A percentile compares a stretch with the other conserved stretches of the same genome.
Evolutionary conservation across 352 stramenopile genomes (phyloP).

Genomic region (Pythium periplocum): DNA sequence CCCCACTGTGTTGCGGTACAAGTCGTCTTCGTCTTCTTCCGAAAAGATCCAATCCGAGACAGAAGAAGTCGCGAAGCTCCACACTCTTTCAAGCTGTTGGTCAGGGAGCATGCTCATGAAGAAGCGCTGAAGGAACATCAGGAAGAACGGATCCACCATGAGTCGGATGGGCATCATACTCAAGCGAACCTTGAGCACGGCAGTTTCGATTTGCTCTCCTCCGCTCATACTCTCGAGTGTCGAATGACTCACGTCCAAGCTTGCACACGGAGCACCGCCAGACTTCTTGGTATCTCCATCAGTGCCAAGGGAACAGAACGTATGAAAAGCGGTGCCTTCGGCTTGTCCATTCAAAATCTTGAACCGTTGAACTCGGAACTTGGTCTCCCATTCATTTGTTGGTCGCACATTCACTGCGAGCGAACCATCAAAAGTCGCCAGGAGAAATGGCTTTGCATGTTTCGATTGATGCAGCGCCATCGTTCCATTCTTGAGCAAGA

Average conservation of each 20-base stretch:
- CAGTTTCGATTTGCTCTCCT: constrained; percentile 1
- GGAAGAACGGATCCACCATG: constrained; percentile 66
- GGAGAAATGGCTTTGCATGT: constrained; percentile 41
- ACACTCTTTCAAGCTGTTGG: constrained; percentile 68
- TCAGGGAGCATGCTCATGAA: constrained; percentile 63
- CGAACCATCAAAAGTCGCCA: constrained; percentile 40
- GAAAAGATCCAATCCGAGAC: constrained; percentile 80
- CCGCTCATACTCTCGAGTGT: constrained; percentile 6
- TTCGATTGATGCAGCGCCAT: constrained; percentile 50
- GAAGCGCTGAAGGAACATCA: constrained; percentile 64
- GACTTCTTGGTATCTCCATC: neutral
- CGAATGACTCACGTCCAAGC: constrained; percentile 31
- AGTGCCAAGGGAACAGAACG: constrained; percentile 46
- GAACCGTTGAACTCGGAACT: constrained; percentile 60
- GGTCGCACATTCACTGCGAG: constrained; percentile 57
- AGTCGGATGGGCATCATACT: constrained; percentile 56
- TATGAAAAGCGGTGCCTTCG: constrained; percentile 37
- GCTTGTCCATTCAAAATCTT: constrained; percentile 55
- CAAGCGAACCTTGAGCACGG: constrained; percentile 28
- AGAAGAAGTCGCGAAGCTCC: constrained; percentile 77
- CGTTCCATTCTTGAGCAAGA: constrained; percentile 52
- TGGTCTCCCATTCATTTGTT: constrained; percentile 58
- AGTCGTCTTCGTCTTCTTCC: constrained; percentile 44
- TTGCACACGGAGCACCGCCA: constrained; percentile 29
- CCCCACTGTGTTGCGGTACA: constrained; percentile 20